Evolutionary conservation across 148 eudicot species (phyloP), one percentile per base, ranked within the genome.

Genomic region (Heliamphora exappendiculata): DNA sequence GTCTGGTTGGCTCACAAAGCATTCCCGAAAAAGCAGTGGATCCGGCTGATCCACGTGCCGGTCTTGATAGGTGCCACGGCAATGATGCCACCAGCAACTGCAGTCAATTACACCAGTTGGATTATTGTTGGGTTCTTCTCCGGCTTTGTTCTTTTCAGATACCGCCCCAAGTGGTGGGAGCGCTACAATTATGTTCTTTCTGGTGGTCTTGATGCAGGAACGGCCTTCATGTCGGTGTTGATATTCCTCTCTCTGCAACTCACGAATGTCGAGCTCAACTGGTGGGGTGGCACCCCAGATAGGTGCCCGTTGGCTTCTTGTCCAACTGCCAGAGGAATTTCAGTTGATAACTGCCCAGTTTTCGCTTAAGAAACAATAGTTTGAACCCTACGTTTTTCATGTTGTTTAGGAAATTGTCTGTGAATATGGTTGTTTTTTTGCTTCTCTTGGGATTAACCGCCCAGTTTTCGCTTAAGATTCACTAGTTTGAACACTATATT

Each of bases 81-180:
- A 2, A 85, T 86, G 86, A 88, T 91, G 91, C 98, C 96, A 1
- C 96, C 96, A 11, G 96, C 98, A 24, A 78, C 87, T 7, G 86
- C 97, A 0, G 94, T 93, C 2, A 93, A 93, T 82, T 93, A 79
- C 88, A 85, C 82, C 19, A 89, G 92, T 71, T 91, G 98, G 98
- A 78, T 93, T 45, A 19, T 88, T 3, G 80, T 83, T 0, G 98
- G 82, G 1, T 91, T 89, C 70, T 1, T 93, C 1, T 89, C 91
- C 1, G 97, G 97, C 13, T 93, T 71, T 42, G 88, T 87, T 3
- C 34, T 90, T 14, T 93, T 42, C 39, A 83, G 86, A 81, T 82
- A 80, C 47, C 8, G 14, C 3, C 24, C 28, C 45, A 85, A 83
- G 70, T 82, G 75, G 82, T 85, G 54, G 90, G 84, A 83, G 47